Evolutionary conservation across 768 basidiomycete species (phyloP).

Genomic region (Pholiota molesta): DNA sequence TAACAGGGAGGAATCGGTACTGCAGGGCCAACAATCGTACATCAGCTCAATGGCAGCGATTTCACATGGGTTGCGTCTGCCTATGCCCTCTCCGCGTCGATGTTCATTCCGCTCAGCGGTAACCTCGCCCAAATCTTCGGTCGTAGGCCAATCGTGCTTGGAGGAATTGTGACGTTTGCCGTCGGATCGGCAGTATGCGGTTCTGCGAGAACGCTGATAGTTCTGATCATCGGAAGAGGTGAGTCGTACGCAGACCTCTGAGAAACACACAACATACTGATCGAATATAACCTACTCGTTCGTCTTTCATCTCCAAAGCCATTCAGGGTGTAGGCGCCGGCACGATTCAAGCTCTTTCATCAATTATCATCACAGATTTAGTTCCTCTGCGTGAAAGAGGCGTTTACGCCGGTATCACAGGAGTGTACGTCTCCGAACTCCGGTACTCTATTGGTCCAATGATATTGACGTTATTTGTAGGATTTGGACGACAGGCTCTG

Average conservation of each 20-base stretch:
- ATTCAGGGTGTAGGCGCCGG: slow-evolving; percentile 46
- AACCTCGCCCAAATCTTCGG: slow-evolving; percentile 44
- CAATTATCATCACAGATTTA: slow-evolving; percentile 49
- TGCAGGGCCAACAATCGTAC: slow-evolving; percentile 45
- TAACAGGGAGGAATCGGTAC: slow-evolving; percentile 26
- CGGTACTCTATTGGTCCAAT: background rate
- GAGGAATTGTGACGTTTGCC: slow-evolving; percentile 36
- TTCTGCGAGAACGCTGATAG: slow-evolving; percentile 40
- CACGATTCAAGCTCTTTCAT: slow-evolving; percentile 36
- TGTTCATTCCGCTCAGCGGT: slow-evolving; percentile 42
- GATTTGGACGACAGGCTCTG: slow-evolving; percentile 38
- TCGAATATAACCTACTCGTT: no score
- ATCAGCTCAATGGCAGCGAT: slow-evolving; percentile 37
- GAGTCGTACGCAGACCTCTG: background rate
- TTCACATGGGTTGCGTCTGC: slow-evolving; percentile 50
- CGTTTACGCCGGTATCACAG: slow-evolving; percentile 37
- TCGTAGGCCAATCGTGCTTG: slow-evolving; percentile 33
- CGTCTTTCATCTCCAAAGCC: slow-evolving; percentile 24
- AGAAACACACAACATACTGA: no score
- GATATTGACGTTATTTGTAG: background rate
- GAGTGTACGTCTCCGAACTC: slow-evolving; percentile 25
- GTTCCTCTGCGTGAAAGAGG: slow-evolving; percentile 50
- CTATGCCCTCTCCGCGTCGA: slow-evolving; percentile 44
- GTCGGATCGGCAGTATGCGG: slow-evolving; percentile 48
- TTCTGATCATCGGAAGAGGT: slow-evolving; percentile 45